Conservation (phyloP, 192 early-diverging fungal species). For the Lobulomyces angularis region DNA sequence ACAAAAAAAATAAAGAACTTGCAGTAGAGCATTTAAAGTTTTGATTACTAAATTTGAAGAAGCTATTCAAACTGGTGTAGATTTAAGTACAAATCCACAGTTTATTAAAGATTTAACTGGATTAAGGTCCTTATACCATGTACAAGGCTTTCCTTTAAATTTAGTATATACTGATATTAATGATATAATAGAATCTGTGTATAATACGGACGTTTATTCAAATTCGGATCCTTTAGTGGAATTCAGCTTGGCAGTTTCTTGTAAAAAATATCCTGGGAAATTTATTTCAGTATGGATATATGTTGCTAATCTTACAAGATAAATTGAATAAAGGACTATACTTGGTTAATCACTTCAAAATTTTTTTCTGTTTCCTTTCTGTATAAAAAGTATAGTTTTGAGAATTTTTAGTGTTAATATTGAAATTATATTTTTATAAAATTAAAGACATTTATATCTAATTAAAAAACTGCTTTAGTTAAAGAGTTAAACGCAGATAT, state of each 20-base stretch:
- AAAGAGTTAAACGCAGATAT: no score
- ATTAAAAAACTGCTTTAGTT: no score
- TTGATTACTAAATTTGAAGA: slow-evolving; percentile 23
- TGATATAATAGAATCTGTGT: slow-evolving; percentile 13
- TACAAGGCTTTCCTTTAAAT: slow-evolving; percentile 21
- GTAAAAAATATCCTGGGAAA: slow-evolving; percentile 19
- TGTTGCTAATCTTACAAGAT: no score
- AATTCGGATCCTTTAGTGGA: slow-evolving; percentile 11
- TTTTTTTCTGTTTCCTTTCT: no score
- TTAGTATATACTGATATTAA: slow-evolving; percentile 24
- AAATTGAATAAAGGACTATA: no score
- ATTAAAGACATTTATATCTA: no score
- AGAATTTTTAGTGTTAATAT: no score
- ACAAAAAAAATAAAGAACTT: slow-evolving; percentile 13
- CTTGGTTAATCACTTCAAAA: no score
- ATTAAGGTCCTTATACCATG: no score
- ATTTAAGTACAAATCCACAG: slow-evolving; percentile 2
- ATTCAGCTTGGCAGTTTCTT: slow-evolving; percentile 30
- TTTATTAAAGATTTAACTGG: no score
- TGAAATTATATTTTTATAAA: no score
- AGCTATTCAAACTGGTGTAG: slow-evolving; percentile 11
- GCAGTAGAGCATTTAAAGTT: slow-evolving; percentile 22
- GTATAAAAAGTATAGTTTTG: no score
- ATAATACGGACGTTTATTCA: slow-evolving; percentile 20
- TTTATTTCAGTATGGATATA: slow-evolving; percentile 1